Percentiles rank a stretch among this genome's conserved stretches.
Evolutionary conservation across 257 asterid species (phyloP).

Genomic region (Solanum chaucha): DNA sequence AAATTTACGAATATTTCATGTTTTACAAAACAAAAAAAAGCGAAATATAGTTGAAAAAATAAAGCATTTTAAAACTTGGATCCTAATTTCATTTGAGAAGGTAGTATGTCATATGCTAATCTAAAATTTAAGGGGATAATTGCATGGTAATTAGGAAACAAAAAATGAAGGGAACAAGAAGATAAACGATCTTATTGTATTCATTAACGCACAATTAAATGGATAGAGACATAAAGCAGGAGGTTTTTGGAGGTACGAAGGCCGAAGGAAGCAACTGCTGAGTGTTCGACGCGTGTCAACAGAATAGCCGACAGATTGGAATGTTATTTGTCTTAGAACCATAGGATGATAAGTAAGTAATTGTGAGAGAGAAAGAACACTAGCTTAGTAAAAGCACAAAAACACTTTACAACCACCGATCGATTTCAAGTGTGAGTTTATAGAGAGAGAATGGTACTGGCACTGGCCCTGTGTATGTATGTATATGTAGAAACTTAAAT

Average conservation of each 20-base stretch:
- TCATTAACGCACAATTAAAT: neutral
- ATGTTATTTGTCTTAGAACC: neutral
- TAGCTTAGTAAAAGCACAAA: neutral
- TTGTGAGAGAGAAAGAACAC: neutral
- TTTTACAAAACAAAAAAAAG: too few relatives aligned
- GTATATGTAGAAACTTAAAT: neutral
- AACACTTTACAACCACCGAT: neutral
- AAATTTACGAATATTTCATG: neutral
- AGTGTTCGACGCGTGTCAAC: conserved; percentile 30
- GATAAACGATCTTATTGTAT: neutral
- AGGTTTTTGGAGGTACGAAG: conserved; percentile 54
- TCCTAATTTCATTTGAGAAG: too few relatives aligned
- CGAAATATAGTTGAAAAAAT: too few relatives aligned
- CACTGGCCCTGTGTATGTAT: neutral
- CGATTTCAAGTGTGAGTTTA: neutral
- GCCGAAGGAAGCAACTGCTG: conserved; percentile 47
- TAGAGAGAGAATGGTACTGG: neutral
- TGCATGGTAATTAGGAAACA: conserved; percentile 6
- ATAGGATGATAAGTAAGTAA: neutral
- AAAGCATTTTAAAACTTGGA: too few relatives aligned
- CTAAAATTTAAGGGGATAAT: neutral
- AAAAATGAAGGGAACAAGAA: neutral
- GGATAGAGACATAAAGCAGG: conserved; percentile 67
- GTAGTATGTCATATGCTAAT: neutral
- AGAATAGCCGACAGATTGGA: conserved; percentile 1